Evolutionary conservation across 345 rosid genomes (phyloP).

Genomic region (Capsella bursapastoris): DNA sequence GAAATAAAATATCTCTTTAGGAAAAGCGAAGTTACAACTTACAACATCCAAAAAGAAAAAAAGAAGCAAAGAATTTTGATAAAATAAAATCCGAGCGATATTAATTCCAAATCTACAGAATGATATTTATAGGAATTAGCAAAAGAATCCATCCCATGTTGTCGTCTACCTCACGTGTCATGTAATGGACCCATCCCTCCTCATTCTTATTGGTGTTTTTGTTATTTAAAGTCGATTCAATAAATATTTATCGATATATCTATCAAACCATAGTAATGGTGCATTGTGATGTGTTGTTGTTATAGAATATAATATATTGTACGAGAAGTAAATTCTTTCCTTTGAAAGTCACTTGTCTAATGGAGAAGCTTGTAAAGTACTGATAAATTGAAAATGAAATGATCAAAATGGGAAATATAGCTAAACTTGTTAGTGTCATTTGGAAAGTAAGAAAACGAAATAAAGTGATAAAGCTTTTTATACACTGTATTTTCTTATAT

Average conservation of each 20-base stretch:
- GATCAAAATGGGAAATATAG: too few species aligned
- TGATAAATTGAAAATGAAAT: too few species aligned
- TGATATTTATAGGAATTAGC: background rate
- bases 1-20: background rate
- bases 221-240: slow-evolving; percentile 10
- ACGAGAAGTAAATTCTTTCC: background rate
- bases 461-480: slow-evolving; percentile 3
- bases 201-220: slow-evolving; percentile 8
- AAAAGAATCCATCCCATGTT: slow-evolving; percentile 25
- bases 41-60: background rate
- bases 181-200: slow-evolving; percentile 32
- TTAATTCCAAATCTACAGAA: slow-evolving; percentile 21
- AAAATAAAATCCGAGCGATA: slow-evolving; percentile 10
- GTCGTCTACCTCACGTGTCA: slow-evolving; percentile 38
- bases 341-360: slow-evolving; percentile 2
- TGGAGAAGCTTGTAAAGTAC: background rate
- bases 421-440: slow-evolving; percentile 1
- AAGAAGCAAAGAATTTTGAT: background rate
- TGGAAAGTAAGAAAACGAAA: background rate
- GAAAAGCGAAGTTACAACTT: background rate
- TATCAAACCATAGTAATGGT: slow-evolving; percentile 36
- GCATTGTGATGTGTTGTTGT: slow-evolving; percentile 32
- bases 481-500: too few species aligned
- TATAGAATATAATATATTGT: slow-evolving; percentile 12
- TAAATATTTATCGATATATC: background rate